These are phyloP conservation scores for Penicillium freii DNA, from an alignment of 2,329 filamentous ascomycete species.

Conservation along the genomic window DNA sequence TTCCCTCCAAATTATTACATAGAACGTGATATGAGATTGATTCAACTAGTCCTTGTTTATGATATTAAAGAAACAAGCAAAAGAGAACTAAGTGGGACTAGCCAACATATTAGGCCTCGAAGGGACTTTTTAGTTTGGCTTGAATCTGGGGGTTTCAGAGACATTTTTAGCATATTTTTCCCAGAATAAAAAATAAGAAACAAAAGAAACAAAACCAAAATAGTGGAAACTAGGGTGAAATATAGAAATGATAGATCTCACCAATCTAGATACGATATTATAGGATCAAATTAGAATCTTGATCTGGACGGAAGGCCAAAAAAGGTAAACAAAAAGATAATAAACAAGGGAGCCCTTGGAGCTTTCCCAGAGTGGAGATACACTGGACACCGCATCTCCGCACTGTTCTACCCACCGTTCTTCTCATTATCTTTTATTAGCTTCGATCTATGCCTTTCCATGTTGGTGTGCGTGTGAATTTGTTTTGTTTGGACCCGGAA, in stretches of 20 bases:
- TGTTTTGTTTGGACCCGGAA: conserved; percentile 3
- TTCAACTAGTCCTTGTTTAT: not conserved
- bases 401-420: conserved; percentile 9
- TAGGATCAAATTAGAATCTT: not conserved
- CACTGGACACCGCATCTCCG: conserved; percentile 7
- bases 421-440: conserved; percentile 2
- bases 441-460: conserved; percentile 4
- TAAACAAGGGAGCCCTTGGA: conserved; percentile 11
- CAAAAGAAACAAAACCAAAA: not conserved
- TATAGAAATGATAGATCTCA: conserved; percentile 1
- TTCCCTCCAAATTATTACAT: too few species aligned
- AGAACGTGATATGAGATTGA: not conserved
- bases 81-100: conserved; percentile 1
- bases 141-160: not conserved
- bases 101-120: not conserved
- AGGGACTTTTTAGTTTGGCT: not conserved
- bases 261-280: not conserved
- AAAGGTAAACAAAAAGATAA: conserved; percentile 7
- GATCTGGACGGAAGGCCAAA: not conserved
- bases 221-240: not conserved
- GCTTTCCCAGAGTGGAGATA: conserved; percentile 6
- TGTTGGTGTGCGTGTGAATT: not conserved
- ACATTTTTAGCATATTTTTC: not conserved
- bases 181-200: not conserved
- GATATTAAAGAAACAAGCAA: not conserved